Evolutionary conservation across 306 rosid genomes (phyloP), one percentile per base, ranked within the genome.

Genomic region (Albizia julibrissin): DNA sequence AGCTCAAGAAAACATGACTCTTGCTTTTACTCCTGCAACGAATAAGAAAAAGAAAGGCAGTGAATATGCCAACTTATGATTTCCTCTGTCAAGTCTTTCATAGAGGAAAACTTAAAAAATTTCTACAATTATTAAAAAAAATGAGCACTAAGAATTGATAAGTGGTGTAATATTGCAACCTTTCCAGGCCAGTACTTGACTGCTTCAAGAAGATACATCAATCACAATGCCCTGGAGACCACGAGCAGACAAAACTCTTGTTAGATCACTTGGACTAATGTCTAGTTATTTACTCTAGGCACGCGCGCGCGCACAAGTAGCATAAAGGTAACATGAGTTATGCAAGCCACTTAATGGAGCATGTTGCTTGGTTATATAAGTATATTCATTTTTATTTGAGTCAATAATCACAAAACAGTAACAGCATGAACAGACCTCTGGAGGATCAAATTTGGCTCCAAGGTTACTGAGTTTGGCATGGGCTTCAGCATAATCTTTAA

Each of bases 401-500:
- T 69, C 19, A 73, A 79, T 72, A 74, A 7, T 22, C 8, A 39
- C 6, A 22, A 61, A 42, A 75, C 39, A 81, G 67, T 71, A 58
- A 42, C 10, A 80, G 70, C 67, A 52, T 42, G 50, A 69, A 85
- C 91, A 81, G 68, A 92, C 98, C 99, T 96, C 99, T 8, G 97
- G 93, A 81, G 99, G 99, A 82, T 93, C 94, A 87, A 96, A 93
- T 84, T 91, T 93, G 78, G 97, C 97, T 77, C 99, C 99, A 77
- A 88, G 87, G 85, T 91, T 93, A 93, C 99, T 91, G 65, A 96
- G 97, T 84, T 93, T 96, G 73, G 98, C 97, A 89, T 93, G 98
- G 73, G 99, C 99, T 90, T 93, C 98, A 76, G 99, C 99, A 83
- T 92, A 93, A 86, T 96, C 99, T 84, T 91, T 90, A 88, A 96